Conservation (phyloP, 306 rosid species). For the Citrullus colocynthis region DNA sequence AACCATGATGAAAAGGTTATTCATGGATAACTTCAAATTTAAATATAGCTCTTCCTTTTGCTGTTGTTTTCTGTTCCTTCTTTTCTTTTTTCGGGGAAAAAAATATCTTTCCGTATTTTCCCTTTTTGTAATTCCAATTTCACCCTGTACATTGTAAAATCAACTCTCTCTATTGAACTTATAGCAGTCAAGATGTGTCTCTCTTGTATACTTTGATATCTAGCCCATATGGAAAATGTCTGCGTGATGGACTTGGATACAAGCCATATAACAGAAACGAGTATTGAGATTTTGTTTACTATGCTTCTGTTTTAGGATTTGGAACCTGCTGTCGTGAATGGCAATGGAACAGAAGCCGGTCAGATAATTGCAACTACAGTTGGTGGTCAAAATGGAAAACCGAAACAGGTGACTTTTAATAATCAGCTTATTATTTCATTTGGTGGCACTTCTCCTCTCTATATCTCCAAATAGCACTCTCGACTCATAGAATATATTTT, state of each 20-base stretch:
- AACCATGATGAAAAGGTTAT: conserved; percentile 51
- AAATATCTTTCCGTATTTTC: not conserved
- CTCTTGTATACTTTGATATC: not conserved
- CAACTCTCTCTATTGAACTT: not conserved
- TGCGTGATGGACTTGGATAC: not conserved
- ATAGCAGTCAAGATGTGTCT: not conserved
- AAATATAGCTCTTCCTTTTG: not conserved
- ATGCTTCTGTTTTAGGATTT: conserved; percentile 36
- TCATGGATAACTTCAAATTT: not conserved
- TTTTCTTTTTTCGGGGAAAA: too few relatives aligned
- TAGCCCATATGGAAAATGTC: not conserved
- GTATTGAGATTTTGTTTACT: not conserved
- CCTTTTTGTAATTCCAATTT: not conserved
- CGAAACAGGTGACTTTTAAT: conserved; percentile 51
- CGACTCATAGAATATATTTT: not conserved
- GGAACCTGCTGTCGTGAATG: conserved; percentile 48
- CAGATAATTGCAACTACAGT: conserved; percentile 70
- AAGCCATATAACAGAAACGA: not conserved
- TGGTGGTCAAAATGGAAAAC: conserved; percentile 68
- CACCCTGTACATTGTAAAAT: not conserved
- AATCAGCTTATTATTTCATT: conserved; percentile 4
- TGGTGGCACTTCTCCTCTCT: not conserved
- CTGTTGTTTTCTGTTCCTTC: not conserved
- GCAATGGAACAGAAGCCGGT: conserved; percentile 81
- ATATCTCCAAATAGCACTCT: not conserved